These are phyloP conservation scores for Russula emetica DNA, from an alignment of 768 basidiomycete species.

Conservation along the genomic window DNA sequence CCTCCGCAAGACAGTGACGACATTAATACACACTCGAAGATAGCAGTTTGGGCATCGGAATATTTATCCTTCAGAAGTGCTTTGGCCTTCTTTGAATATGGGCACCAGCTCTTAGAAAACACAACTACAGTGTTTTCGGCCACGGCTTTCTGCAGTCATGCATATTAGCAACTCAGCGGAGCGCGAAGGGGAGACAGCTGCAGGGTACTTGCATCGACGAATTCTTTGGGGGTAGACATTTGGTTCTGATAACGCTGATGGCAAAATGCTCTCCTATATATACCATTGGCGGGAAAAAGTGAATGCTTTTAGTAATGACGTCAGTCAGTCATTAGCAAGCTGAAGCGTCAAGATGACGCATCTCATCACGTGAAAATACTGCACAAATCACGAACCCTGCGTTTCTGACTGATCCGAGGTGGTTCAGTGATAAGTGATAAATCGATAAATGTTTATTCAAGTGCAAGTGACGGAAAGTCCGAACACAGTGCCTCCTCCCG, in stretches of 20 bases:
- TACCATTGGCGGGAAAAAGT: neutral
- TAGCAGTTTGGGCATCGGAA: slow-evolving; percentile 30
- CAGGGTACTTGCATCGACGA: slow-evolving; percentile 12
- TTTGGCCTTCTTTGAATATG: slow-evolving; percentile 42
- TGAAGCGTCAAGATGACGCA: neutral
- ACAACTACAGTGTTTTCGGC: slow-evolving; percentile 37
- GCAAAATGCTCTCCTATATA: neutral
- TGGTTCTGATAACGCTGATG: neutral
- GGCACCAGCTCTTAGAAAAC: slow-evolving; percentile 40
- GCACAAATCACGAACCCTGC: no score
- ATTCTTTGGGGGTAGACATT: slow-evolving; percentile 17
- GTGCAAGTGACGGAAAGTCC: slow-evolving; percentile 6
- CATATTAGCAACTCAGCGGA: neutral
- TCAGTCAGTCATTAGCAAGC: slow-evolving; percentile 2
- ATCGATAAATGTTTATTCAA: neutral
- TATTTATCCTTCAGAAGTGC: slow-evolving; percentile 33
- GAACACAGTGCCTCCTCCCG: slow-evolving; percentile 56
- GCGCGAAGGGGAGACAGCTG: no score
- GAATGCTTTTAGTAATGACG: neutral
- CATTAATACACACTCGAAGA: slow-evolving; percentile 34
- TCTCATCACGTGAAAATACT: neutral
- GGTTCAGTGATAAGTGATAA: no score
- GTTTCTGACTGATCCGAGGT: no score
- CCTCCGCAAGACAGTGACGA: neutral
- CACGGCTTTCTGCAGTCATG: slow-evolving; percentile 33